Evolutionary conservation across 139 green algal genomes (phyloP).

Genomic region (Chlorella vulgaris): DNA sequence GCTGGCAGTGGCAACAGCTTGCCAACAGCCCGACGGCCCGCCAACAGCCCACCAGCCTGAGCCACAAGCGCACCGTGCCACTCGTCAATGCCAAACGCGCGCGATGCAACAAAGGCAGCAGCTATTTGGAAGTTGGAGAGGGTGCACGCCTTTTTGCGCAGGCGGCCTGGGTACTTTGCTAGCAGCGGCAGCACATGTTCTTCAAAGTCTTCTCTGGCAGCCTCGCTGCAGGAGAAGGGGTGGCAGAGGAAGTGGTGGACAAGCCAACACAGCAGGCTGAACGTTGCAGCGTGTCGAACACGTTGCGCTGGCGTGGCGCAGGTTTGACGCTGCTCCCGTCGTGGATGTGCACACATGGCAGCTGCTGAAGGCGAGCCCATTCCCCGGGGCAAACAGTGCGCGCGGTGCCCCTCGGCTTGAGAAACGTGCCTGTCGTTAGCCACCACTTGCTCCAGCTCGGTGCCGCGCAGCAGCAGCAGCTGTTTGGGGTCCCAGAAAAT

Average conservation of each 20-base stretch:
- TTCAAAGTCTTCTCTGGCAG: conserved; percentile 63
- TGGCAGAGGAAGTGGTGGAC: neutral
- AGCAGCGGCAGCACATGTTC: conserved; percentile 55
- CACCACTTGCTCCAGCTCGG: conserved; percentile 48
- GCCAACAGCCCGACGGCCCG: neutral
- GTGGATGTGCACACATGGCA: too few species aligned
- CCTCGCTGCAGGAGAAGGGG: conserved; percentile 29
- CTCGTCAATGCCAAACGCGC: conserved; percentile 81
- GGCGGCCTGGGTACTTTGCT: conserved; percentile 35
- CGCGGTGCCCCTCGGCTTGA: too few species aligned
- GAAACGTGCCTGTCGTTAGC: conserved; percentile 39
- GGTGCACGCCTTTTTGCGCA: conserved; percentile 20
- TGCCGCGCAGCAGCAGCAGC: conserved; percentile 62
- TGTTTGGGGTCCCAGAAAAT: conserved; percentile 73
- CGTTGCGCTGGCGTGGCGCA: too few species aligned
- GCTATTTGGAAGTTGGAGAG: conserved; percentile 61
- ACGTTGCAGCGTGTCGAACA: too few species aligned
- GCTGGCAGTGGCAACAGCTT: neutral
- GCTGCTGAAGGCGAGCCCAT: too few species aligned
- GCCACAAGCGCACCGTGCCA: conserved; percentile 62
- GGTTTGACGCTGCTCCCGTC: too few species aligned
- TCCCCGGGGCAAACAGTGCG: too few species aligned
- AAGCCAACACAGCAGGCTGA: too few species aligned
- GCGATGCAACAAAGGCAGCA: conserved; percentile 72
- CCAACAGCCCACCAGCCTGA: neutral